Evolutionary conservation across 352 stramenopile genomes (phyloP), one percentile per base, ranked within the genome.

Genomic region (Globisporangium irregulare): DNA sequence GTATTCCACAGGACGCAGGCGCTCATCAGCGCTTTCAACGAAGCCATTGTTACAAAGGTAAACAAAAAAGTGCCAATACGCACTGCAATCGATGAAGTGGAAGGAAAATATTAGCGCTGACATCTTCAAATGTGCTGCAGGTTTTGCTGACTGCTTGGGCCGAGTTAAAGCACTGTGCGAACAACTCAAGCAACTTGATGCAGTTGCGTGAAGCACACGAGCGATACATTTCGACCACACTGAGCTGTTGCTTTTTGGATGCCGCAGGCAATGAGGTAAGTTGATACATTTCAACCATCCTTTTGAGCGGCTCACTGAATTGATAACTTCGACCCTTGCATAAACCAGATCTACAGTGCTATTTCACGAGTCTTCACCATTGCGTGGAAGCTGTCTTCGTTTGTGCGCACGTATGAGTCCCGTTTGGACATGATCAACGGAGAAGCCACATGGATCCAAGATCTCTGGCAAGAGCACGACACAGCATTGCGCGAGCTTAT

Each of bases 21-120:
- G 24, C 66, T 84, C 9, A 67, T 87, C 1, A 46, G 62, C 58
- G 79, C 75, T 38, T 84, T 86, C 56, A 86, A 81, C 50, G 79
- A 82, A 62, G 71, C 73, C 29, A 86, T 89, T 64, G 69, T 70
- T 20, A 78, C 74, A 15, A 77, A 78, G 67, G 79, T 87, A 67
- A 10, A 63, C 54, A 20, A 0, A 14, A 14, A 20, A 12, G 32
- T n/a, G 22, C 0, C 6, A 24, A 18, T 9, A 32, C 41, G n/a
- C 54, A n/a, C 24, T 60, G 54, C 54, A 24, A 18, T n/a, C 14
- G 4, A 0, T 18, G 15, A 15, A n/a, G 15, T 1, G 41, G 22
- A 22, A 15, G 41, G 7, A 50, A 50, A 18, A 5, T 9, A 6
- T 18, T 50, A 15, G 15, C 22, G 18, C 7, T 65, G 38, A 65